Percentiles rank a stretch among this genome's conserved stretches.
Evolutionary conservation across 208 protist genomes (phyloP).

Genomic region (Leishmania braziliensis): DNA sequence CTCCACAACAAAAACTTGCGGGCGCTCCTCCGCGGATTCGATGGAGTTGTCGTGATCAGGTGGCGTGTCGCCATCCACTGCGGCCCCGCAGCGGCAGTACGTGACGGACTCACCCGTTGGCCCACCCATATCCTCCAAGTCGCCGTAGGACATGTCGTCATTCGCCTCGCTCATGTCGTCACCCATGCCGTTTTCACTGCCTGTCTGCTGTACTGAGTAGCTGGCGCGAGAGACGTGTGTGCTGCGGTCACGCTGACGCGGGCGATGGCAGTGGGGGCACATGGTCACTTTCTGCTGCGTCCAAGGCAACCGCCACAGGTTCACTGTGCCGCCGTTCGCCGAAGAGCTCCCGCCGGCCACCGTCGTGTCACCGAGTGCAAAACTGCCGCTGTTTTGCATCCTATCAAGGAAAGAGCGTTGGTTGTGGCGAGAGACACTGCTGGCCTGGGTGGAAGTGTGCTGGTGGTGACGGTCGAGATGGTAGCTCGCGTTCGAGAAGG

Average conservation of each 20-base stretch:
- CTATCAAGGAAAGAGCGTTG: conserved; percentile 29
- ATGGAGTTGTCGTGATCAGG: neutral
- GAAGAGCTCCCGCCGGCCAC: conserved; percentile 3
- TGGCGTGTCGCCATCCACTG: neutral
- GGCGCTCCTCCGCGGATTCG: conserved; percentile 11
- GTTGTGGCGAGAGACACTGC: conserved; percentile 12
- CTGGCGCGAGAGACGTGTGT: conserved; percentile 20
- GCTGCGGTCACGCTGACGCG: conserved; percentile 24
- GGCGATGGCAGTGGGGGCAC: conserved; percentile 56
- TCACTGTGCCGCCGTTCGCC: conserved; percentile 22
- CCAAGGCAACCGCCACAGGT: conserved; percentile 51
- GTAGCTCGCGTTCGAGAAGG: conserved; percentile 7
- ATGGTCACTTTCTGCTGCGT: conserved; percentile 47
- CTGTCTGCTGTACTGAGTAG: conserved; percentile 18
- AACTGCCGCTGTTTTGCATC: conserved; percentile 14
- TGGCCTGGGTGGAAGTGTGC: conserved; percentile 18
- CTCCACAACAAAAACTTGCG: conserved; percentile 38
- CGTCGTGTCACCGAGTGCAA: conserved; percentile 8
- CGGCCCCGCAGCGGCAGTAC: conserved; percentile 35
- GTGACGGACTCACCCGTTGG: conserved; percentile 14
- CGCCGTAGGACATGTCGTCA: conserved; percentile 15
- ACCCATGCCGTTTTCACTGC: conserved; percentile 3
- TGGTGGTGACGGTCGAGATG: conserved; percentile 23
- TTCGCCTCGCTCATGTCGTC: conserved; percentile 34
- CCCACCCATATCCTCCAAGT: conserved; percentile 7